Evolutionary conservation across 257 asterid genomes (phyloP), one percentile per base, ranked within the genome.

Genomic region (Salvia hispanica): DNA sequence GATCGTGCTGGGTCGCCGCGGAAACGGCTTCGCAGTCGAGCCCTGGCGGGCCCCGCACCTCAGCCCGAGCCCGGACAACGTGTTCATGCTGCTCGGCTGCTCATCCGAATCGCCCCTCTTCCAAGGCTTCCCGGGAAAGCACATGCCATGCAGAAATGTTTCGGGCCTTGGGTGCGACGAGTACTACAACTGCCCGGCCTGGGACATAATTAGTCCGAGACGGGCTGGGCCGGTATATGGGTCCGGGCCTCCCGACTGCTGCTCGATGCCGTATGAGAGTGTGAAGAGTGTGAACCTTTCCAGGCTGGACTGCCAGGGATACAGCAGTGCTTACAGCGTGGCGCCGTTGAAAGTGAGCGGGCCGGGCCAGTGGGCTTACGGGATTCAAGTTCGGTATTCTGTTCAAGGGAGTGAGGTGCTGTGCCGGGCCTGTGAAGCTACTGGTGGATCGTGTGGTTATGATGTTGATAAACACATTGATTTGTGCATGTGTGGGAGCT

Each of bases 81-180:
- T 86, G 51, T 93, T 93, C 82, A 82, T 93, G 96, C 81, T 93
- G 12, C 50, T 93, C 15, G 94, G 91, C 14, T 93, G 98, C 82
- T 83, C 95, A 3, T 77, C 85, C 2, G 73, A 64, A 3, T 90
- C 97, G 0, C 88, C 92, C 0, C 78, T 93, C 58, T 90, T 90
- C 60, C 90, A 82, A 61, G 95, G 92, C 34, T 84, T 79, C 40
- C 91, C 88, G 0, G 89, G 91, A 43, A 87, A 84, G 73, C 93
- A 86, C 39, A 51, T 77, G 72, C 89, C 91, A 0, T 92, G 98
- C 56, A 73, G 86, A 16, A 86, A 92, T 33, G 92, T 92, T 12
- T 88, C 98, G 12, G 96, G 98, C 55, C 84, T 93, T 67, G 93
- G 98, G 15, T 93, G 97, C 25, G 97, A 90, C 64, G 97, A 84